phyloP scores from a whole-genome alignment of 1,284 basidiomycete species.

The Mycena citricolor region DNA sequence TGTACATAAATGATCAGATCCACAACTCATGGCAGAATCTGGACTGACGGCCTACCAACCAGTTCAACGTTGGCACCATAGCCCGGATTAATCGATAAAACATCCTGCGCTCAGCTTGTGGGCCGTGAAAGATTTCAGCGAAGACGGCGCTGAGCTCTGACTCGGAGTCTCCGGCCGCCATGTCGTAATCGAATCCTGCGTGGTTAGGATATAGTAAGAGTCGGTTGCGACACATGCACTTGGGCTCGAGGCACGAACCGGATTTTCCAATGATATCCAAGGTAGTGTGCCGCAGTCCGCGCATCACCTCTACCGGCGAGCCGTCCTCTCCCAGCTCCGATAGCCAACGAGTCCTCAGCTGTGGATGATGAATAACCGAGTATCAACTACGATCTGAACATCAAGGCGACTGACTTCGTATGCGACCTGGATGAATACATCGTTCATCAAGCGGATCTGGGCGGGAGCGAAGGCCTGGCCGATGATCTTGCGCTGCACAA shows the following conservation, averaged over 20 bases:
- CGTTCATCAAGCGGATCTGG: no score
- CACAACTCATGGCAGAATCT: background rate
- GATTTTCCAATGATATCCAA: conserved; percentile 73
- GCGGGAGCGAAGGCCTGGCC: no score
- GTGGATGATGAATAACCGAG: conserved; percentile 30
- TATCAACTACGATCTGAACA: background rate
- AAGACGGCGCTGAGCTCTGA: conserved; percentile 50
- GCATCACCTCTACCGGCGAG: conserved; percentile 47
- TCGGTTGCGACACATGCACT: conserved; percentile 37
- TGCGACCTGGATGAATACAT: conserved; percentile 54
- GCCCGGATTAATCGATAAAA: conserved; percentile 35
- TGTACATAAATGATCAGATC: conserved; percentile 1
- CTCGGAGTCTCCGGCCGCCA: conserved; percentile 40
- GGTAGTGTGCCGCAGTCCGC: conserved; percentile 59
- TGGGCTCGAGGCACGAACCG: conserved; percentile 37
- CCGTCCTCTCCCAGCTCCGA: conserved; percentile 45
- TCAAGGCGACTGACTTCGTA: conserved; percentile 35
- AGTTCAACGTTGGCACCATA: conserved; percentile 41
- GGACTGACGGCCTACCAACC: background rate
- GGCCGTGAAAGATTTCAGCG: conserved; percentile 38
- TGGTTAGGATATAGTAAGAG: conserved; percentile 25
- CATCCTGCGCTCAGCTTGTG: conserved; percentile 24
- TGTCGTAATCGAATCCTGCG: conserved; percentile 65
- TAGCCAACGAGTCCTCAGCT: conserved; percentile 34
- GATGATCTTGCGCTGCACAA: no score